Evolutionary conservation across 176 grass and related monocot genomes (phyloP), one percentile per base, ranked within the genome.

Genomic region (Zea luxurians): DNA sequence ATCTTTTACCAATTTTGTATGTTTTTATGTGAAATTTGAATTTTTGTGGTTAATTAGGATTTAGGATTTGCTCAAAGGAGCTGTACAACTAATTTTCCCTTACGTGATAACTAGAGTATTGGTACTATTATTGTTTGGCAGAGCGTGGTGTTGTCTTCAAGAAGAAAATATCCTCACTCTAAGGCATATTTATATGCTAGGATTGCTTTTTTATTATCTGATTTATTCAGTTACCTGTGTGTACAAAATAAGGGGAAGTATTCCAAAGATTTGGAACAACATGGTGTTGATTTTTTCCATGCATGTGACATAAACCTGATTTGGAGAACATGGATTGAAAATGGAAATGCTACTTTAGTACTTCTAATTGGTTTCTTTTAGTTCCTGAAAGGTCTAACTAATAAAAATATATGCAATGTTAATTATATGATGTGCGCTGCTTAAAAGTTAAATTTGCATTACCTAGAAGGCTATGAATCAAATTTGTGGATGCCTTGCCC

Each of bases 381-480:
- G 38, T 62, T 77, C 54, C 62, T 53, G 2, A 42, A 84, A 69
- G 37, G 36, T 77, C 27, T 17, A 77, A 50, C 73, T 40, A 70
- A 48, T 55, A 37, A 77, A n/a, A 43, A 18, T 10, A 20, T 4
- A 10, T 21, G 49, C 50, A 69, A 62, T 62, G 27, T 20, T 37
- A 58, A 40, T 62, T 62, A 54, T 60, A 85, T 52, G 41, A 35
- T 58, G 38, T 4, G 48, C 50, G 66, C 48, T 60, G 8, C n/a
- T 59, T 74, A 80, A 57, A 79, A 8, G 20, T 70, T 66, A 69
- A 61, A 70, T 35, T 49, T 71, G 46, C 17, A 85, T 79, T 62
- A 40, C 58, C 57, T 58, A 34, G 17, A 48, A 73, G 27, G 27
- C 27, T 27, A 27, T 27, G 27, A 27, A 71, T 77, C 68, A 15